Evolutionary conservation across 2,329 filamentous ascomycete genomes (phyloP).

Genomic region (Ceratocystis ficicola): DNA sequence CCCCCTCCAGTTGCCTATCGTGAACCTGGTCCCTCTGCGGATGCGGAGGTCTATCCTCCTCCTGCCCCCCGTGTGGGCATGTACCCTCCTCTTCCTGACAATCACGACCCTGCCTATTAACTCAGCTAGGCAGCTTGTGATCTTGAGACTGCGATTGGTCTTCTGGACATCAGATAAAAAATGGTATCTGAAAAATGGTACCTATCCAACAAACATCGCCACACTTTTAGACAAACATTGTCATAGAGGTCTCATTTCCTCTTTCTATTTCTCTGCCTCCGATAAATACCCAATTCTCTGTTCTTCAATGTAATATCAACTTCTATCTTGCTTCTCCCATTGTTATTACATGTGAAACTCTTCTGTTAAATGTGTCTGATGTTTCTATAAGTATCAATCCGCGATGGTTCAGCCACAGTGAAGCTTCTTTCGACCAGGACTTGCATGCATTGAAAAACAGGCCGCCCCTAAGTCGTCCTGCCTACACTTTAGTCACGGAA

Average conservation of each 20-base stretch:
- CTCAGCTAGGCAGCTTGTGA: background rate
- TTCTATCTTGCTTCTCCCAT: background rate
- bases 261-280: background rate
- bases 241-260: background rate
- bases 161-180: background rate
- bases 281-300: background rate
- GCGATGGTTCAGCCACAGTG: background rate
- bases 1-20: too few relatives aligned
- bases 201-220: background rate
- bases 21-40: too few relatives aligned
- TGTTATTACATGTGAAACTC: background rate
- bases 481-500: background rate
- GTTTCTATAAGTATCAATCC: background rate
- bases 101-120: fast-evolving
- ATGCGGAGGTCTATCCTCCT: too few relatives aligned
- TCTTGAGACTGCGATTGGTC: background rate
- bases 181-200: background rate
- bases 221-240: background rate
- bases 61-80: too few relatives aligned
- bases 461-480: background rate
- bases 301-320: background rate
- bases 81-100: too few relatives aligned
- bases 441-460: background rate
- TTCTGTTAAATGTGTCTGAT: background rate
- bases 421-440: background rate